Base-by-base conservation (phyloP, 768 basidiomycete genomes). In the Leccinum boreale region DNA sequence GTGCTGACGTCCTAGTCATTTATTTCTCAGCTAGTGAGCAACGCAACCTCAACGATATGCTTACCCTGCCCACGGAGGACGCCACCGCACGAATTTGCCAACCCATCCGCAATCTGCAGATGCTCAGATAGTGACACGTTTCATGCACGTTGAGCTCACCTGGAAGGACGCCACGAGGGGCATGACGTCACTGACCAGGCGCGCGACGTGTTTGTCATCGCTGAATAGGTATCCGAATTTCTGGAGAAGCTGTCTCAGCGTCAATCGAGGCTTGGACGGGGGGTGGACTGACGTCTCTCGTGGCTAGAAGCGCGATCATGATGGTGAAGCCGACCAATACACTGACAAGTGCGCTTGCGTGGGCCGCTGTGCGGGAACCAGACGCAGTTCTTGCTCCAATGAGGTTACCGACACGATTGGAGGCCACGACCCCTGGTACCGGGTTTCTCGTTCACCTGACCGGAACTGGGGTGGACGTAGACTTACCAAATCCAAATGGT, bases 401-500 rank as follows among this genome's bases (percentile, higher is more conserved):
- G 46, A 87, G 75, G 66, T 89, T 89, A 26, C 89, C 90, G 6
- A 92, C 80, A 15, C 86, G 82, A 12, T 85, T 82, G 17, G 87
- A 89, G 4, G 87, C 84, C 35, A 87, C 86, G 24, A 91, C 83
- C 10, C 88, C 78, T 81, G 58, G 5, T 58, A 3, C 47, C n/a
- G 42, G 4, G 49, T 60, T 6, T 24, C 50, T 21, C 26, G 10
- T 47, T 4, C 14, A 46, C 9, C 3, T 26, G 24, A 17, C 11
- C 28, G 23, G 49, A 24, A 5, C 12, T 24, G 2, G 11, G 6
- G 23, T 10, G 5, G 19, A n/a, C 7, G 39, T 49, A 45, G 19
- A 61, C 63, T 9, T 52, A 79, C 79, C 87, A 46, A 89, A 85
- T 8, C 88, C 88, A 62, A 89, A 90, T 0, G 89, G 89, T 48